Evolutionary conservation across 2,329 filamentous ascomycete genomes (phyloP).

Genomic region (Fusarium chaquense): DNA sequence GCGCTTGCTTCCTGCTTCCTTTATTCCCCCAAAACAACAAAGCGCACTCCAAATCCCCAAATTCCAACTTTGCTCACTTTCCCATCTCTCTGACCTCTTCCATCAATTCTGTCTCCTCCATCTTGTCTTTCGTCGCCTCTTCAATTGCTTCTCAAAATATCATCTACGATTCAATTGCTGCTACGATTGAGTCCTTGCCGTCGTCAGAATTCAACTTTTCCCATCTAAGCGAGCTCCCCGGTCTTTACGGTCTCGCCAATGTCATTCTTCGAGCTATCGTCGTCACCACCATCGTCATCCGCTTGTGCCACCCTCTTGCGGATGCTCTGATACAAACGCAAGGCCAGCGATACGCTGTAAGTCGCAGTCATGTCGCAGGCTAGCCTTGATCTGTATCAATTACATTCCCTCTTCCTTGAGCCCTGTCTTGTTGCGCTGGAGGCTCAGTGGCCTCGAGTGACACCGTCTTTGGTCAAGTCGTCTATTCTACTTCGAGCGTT

Average conservation of each 20-base stretch:
- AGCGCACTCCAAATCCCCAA: constrained; percentile 36
- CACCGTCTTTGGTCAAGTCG: constrained; percentile 29
- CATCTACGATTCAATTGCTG: constrained; percentile 13
- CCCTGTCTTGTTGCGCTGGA: neutral
- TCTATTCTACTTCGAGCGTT: constrained; percentile 10
- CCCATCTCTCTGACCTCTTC: constrained; percentile 26
- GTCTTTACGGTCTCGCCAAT: constrained; percentile 27
- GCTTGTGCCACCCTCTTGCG: constrained; percentile 37
- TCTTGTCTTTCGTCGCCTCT: neutral
- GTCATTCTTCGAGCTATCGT: constrained; percentile 23
- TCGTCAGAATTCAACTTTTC: neutral
- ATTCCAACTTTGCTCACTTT: constrained; percentile 19
- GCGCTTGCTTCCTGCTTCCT: constrained; percentile 1
- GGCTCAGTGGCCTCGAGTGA: constrained; percentile 8
- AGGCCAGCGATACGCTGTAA: constrained; percentile 3
- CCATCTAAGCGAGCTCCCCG: constrained; percentile 7
- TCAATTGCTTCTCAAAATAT: neutral
- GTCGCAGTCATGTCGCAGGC: constrained; percentile 1
- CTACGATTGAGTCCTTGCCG: neutral
- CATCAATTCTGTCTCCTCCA: constrained; percentile 3
- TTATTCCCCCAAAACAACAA: constrained; percentile 34
- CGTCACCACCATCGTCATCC: constrained; percentile 40
- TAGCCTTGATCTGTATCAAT: constrained; percentile 5
- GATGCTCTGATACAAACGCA: constrained; percentile 28
- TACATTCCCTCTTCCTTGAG: neutral